These are phyloP conservation scores for Calycina marina DNA, from an alignment of 2,329 filamentous ascomycete species.

Conservation along the genomic window DNA sequence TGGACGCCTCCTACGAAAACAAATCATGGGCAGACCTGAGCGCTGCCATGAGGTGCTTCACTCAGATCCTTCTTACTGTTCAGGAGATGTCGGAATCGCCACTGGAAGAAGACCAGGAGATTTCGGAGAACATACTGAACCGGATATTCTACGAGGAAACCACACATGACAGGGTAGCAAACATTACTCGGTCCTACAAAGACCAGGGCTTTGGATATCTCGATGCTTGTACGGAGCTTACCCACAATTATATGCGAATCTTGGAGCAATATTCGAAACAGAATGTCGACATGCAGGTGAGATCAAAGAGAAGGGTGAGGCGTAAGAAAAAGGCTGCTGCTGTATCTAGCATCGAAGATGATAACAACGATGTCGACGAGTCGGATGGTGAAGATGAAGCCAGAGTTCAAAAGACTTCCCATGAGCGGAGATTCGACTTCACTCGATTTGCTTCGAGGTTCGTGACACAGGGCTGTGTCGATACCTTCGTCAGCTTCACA, in stretches of 20 bases:
- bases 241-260: constrained; percentile 83
- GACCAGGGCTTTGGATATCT: constrained; percentile 90
- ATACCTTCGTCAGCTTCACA: constrained; percentile 75
- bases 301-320: constrained; percentile 59
- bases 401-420: constrained; percentile 54
- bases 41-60: constrained; percentile 85
- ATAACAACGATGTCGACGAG: constrained; percentile 39
- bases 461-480: constrained; percentile 67
- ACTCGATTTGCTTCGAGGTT: constrained; percentile 69
- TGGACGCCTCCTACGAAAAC: constrained; percentile 64
- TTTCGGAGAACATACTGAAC: constrained; percentile 91
- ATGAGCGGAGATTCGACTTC: constrained; percentile 91
- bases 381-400: constrained; percentile 64
- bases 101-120: constrained; percentile 89
- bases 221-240: constrained; percentile 79
- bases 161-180: constrained; percentile 75
- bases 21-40: constrained; percentile 82
- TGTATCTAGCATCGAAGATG: constrained; percentile 26
- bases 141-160: constrained; percentile 98
- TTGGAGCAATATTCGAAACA: constrained; percentile 89
- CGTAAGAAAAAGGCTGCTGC: constrained; percentile 56
- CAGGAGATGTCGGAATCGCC: constrained; percentile 80
- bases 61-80: constrained; percentile 81
- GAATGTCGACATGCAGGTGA: constrained; percentile 85
- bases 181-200: constrained; percentile 74